Evolutionary conservation across 1,284 basidiomycete genomes (phyloP), one percentile per base, ranked within the genome.

Genomic region (Heterobasidion annosum): DNA sequence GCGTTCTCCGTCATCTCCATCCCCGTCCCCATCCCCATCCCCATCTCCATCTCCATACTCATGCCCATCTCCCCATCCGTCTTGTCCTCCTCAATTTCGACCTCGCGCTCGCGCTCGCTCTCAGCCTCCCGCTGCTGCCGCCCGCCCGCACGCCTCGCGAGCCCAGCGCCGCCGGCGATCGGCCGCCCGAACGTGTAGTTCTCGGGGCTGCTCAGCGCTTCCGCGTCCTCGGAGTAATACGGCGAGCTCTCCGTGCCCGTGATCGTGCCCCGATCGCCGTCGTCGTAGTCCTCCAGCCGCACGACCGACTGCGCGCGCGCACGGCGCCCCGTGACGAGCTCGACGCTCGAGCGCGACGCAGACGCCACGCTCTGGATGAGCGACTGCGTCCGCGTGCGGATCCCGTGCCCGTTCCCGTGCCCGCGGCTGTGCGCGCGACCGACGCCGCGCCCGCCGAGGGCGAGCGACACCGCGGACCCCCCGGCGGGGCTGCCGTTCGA

Each of bases 161-260:
- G 54, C 1, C 56, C 57, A 2, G 50, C 53, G 8, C 58, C 56
- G 34, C 64, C 56, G 59, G 59, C 60, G 69, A 64, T 13, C 79
- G 83, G 52, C 49, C 78, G 75, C 8, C 85, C 85, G 65, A 88
- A 88, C 7, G 85, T 88, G 63, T 87, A 75, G 64, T 85, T 86
- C 62, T 86, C 84, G 0, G 72, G 73, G 51, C 74, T 77, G 60
- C 79, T 81, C 47, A 70, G 49, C 3, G 16, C 16, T 25, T 25
- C 25, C 7, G 70, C 74, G 57, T 76, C 74, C 40, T 79, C 79
- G 56, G 73, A 72, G 56, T 67, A 63, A 56, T 71, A 73, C 34
- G 65, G 69, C 59, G 62, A 70, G 58, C 54, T 50, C 32, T 51
- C 54, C 25, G 48, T 51, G 33, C 10, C n/a, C 40, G 16, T 43